Evolutionary conservation across 148 eudicot species (phyloP).

Genomic region (Rhododendron griersonianum): DNA sequence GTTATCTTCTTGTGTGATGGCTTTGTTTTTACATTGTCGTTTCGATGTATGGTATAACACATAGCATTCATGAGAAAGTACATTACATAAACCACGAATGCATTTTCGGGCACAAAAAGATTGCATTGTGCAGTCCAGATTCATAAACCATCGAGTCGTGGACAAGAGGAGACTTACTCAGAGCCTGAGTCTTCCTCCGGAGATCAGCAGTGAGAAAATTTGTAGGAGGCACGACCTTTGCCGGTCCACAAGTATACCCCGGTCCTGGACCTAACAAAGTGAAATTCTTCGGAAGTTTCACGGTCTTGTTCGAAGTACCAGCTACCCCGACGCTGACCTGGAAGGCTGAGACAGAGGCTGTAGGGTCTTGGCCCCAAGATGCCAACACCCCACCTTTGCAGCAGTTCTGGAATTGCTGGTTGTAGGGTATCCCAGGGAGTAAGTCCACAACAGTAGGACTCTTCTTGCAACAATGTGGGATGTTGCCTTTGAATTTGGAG

Average conservation of each 20-base stretch:
- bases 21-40: too few species aligned
- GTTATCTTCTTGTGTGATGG: too few species aligned
- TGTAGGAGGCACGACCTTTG: conserved; percentile 81
- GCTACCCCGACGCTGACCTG: conserved; percentile 85
- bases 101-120: neutral
- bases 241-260: conserved; percentile 95
- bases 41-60: neutral
- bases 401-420: conserved; percentile 74
- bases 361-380: conserved; percentile 79
- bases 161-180: conserved; percentile 38
- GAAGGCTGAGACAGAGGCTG: conserved; percentile 53
- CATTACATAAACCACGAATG: neutral
- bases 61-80: neutral
- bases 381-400: conserved; percentile 76
- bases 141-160: neutral
- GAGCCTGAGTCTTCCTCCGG: conserved; percentile 76
- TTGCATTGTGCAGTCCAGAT: neutral
- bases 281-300: conserved; percentile 73
- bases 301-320: conserved; percentile 71
- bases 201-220: conserved; percentile 48
- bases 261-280: conserved; percentile 86
- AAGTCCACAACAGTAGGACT: conserved; percentile 76
- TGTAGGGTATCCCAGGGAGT: conserved; percentile 75
- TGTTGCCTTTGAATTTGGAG: conserved; percentile 79
- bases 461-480: conserved; percentile 80